phyloP scores from a whole-genome alignment of 2,329 filamentous ascomycete genomes.

The Sporothrix phasma region DNA sequence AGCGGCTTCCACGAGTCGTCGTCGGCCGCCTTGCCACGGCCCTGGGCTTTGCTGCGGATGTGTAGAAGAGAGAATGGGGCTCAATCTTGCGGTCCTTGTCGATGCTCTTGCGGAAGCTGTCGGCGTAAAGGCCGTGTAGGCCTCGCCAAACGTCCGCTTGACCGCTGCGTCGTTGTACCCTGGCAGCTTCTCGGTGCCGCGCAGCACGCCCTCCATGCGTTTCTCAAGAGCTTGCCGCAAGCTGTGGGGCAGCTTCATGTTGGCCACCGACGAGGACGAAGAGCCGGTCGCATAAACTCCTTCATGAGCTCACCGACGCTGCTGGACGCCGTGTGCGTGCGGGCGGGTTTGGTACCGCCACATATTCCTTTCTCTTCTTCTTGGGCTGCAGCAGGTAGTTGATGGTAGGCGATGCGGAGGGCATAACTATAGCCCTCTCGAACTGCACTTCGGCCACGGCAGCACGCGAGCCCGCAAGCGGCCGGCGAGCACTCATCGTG shows the following conservation, averaged over 20 bases:
- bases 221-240: slow-evolving; percentile 50
- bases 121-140: slow-evolving; percentile 90
- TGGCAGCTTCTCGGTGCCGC: slow-evolving; percentile 71
- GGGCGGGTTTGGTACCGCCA: slow-evolving; percentile 37
- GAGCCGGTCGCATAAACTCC: slow-evolving; percentile 52
- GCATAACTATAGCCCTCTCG: slow-evolving; percentile 86
- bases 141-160: slow-evolving; percentile 88
- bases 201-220: slow-evolving; percentile 68
- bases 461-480: slow-evolving; percentile 37
- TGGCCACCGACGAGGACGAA: slow-evolving; percentile 38
- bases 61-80: slow-evolving; percentile 89
- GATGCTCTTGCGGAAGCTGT: slow-evolving; percentile 77
- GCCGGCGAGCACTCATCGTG: slow-evolving; percentile 24
- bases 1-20: slow-evolving; percentile 87
- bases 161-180: slow-evolving; percentile 86
- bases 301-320: slow-evolving; percentile 80
- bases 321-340: slow-evolving; percentile 34
- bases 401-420: slow-evolving; percentile 80
- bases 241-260: slow-evolving; percentile 49
- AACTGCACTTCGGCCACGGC: slow-evolving; percentile 39
- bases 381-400: slow-evolving; percentile 88
- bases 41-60: slow-evolving; percentile 78
- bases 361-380: slow-evolving; percentile 80
- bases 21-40: slow-evolving; percentile 59
- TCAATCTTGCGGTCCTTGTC: slow-evolving; percentile 91